These are phyloP conservation scores for Oemleria cerasiformis DNA, from an alignment of 306 rosid genomes.

Conservation along the genomic window DNA sequence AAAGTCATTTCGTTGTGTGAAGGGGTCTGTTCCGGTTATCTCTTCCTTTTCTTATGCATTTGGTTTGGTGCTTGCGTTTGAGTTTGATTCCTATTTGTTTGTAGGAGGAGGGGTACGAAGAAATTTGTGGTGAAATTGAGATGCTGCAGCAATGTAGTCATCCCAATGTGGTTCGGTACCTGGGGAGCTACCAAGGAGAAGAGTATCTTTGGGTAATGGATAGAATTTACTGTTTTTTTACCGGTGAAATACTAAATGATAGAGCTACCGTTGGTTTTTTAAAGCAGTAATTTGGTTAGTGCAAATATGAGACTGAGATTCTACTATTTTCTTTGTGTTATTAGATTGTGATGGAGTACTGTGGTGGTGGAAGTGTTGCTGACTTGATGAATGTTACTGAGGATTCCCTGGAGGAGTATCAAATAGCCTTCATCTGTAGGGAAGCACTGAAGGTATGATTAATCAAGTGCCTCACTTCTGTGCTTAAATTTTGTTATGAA, in stretches of 20 bases:
- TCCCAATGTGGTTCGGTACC: slow-evolving; percentile 96
- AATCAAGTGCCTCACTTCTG: not conserved
- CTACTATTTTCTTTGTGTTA: slow-evolving; percentile 40
- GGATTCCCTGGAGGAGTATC: slow-evolving; percentile 89
- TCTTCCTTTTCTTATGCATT: slow-evolving; percentile 1
- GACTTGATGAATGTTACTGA: slow-evolving; percentile 85
- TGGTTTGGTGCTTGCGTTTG: slow-evolving; percentile 7
- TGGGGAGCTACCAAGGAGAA: slow-evolving; percentile 99
- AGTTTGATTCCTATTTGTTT: slow-evolving; percentile 25
- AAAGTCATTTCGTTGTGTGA: slow-evolving; percentile 88
- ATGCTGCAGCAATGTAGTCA: slow-evolving; percentile 98
- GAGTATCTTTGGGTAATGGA: slow-evolving; percentile 94
- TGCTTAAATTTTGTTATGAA: slow-evolving; percentile 8
- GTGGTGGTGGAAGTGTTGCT: slow-evolving; percentile 99
- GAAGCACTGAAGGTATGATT: slow-evolving; percentile 84
- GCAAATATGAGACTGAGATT: slow-evolving; percentile 20
- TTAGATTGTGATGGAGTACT: slow-evolving; percentile 99
- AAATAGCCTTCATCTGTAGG: slow-evolving; percentile 90
- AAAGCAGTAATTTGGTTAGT: slow-evolving; percentile 5
- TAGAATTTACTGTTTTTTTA: not conserved
- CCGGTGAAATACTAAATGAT: slow-evolving; percentile 6
- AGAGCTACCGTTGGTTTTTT: slow-evolving; percentile 5
- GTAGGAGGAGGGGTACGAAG: slow-evolving; percentile 98
- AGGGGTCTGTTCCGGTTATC: slow-evolving; percentile 56
- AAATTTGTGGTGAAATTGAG: slow-evolving; percentile 97